phyloP scores from a whole-genome alignment of 495 filamentous ascomycete species.

The Penicillium odoratum region DNA sequence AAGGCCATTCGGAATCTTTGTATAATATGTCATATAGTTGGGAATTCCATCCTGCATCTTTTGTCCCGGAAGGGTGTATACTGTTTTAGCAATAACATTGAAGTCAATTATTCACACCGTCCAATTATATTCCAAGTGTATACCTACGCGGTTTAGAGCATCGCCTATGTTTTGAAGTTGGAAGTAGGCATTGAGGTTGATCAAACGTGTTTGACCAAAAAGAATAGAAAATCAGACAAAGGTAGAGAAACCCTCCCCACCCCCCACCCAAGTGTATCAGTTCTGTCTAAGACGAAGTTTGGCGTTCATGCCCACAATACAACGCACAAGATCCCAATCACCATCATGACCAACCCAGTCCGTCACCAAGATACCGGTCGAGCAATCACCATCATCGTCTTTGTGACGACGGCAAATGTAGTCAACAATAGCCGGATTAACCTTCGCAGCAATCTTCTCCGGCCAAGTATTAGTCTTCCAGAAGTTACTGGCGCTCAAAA shows the following conservation, averaged over 20 bases:
- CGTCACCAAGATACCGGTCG: constrained; percentile 88
- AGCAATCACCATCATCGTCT: constrained; percentile 65
- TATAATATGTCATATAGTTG: constrained; percentile 39
- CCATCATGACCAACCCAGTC: constrained; percentile 90
- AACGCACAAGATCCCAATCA: constrained; percentile 90
- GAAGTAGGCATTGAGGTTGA: neutral
- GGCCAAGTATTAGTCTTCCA: constrained; percentile 92
- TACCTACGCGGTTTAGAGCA: no score
- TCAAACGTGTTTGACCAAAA: neutral
- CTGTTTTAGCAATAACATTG: constrained; percentile 15
- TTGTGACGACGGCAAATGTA: constrained; percentile 71
- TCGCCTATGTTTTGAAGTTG: neutral
- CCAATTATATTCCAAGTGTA: neutral
- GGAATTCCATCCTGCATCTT: constrained; percentile 18
- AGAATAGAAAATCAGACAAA: neutral
- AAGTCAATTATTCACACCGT: neutral
- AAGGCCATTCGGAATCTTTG: constrained; percentile 28
- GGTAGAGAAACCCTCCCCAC: neutral
- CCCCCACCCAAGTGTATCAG: constrained; percentile 5
- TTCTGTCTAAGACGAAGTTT: constrained; percentile 57
- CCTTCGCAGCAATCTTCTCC: constrained; percentile 84
- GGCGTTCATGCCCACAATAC: constrained; percentile 89
- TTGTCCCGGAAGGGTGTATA: constrained; percentile 26
- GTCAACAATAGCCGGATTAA: constrained; percentile 86
- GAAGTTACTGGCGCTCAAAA: constrained; percentile 87